Percentiles rank a stretch among this genome's conserved stretches.
Evolutionary conservation across 1,284 basidiomycete species (phyloP).

Genomic region (Pascua guehoae): DNA sequence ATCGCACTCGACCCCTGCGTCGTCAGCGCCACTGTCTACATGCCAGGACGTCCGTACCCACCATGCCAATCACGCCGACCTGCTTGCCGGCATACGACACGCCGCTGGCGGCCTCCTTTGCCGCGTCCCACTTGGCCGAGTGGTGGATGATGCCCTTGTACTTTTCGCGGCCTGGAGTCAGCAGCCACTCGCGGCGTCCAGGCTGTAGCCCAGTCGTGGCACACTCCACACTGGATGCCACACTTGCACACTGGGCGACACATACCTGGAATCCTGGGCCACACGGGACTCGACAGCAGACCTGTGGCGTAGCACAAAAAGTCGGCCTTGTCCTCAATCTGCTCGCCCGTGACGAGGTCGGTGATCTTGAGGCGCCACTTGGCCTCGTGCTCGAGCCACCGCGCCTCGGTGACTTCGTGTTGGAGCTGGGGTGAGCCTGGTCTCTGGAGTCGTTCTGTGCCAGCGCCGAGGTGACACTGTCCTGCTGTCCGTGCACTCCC

Average conservation of each 20-base stretch:
- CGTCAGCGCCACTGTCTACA: conserved; percentile 12
- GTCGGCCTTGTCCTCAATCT: conserved; percentile 25
- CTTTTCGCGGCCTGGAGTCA: conserved; percentile 21
- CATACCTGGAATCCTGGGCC: conserved; percentile 28
- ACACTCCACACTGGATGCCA: not conserved
- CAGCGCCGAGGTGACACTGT: no score
- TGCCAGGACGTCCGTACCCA: no score
- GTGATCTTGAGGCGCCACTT: conserved; percentile 25
- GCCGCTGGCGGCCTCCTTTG: conserved; percentile 11
- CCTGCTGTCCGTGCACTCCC: no score
- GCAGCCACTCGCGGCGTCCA: conserved; percentile 29
- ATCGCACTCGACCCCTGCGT: conserved; percentile 16
- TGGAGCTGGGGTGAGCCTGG: conserved; percentile 13
- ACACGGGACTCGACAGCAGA: conserved; percentile 26
- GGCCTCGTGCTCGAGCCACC: conserved; percentile 23
- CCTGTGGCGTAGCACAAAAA: conserved; percentile 38
- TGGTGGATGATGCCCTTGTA: conserved; percentile 33
- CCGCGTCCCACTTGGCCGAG: conserved; percentile 26
- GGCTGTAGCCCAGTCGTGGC: conserved; percentile 17
- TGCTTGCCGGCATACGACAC: conserved; percentile 17
- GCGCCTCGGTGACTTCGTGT: conserved; percentile 26
- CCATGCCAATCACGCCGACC: conserved; percentile 18
- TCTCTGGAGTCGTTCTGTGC: no score
- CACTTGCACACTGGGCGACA: no score
- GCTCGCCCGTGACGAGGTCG: conserved; percentile 7